These are phyloP conservation scores for Mucor lusitanicus DNA, from an alignment of 371 early-diverging fungal species.

Conservation along the genomic window DNA sequence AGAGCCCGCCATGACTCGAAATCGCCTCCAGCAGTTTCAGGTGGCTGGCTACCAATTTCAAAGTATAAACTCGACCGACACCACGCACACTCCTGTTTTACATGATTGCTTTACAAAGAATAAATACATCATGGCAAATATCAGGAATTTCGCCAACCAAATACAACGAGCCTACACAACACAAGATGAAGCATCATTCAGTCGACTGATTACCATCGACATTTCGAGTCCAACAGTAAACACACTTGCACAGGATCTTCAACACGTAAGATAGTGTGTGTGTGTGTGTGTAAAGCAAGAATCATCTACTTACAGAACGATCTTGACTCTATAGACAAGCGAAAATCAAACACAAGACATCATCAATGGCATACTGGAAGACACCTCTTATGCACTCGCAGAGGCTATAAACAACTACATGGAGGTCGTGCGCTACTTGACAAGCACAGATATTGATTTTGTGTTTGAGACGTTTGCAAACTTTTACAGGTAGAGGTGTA, in stretches of 20 bases:
- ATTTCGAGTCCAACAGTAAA: constrained; percentile 3
- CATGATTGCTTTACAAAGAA: background rate
- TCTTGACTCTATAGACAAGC: constrained; percentile 1
- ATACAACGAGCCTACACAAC: constrained; percentile 4
- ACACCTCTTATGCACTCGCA: constrained; percentile 18
- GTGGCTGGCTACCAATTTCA: no score
- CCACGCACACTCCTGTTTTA: background rate
- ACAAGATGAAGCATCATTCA: constrained; percentile 12
- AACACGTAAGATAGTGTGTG: constrained; percentile 17
- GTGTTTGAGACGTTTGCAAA: constrained; percentile 26
- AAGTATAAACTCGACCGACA: no score
- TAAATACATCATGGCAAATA: background rate
- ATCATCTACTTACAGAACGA: background rate
- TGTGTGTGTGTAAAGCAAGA: no score
- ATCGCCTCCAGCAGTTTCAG: no score
- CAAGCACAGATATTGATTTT: background rate
- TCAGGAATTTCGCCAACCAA: background rate
- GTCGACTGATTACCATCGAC: constrained; percentile 7
- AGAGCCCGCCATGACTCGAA: no score
- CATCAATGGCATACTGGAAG: constrained; percentile 14
- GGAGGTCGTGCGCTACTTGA: constrained; percentile 3
- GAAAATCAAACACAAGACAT: constrained; percentile 5
- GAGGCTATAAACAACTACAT: constrained; percentile 21
- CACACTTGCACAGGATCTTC: constrained; percentile 11
- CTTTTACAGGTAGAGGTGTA: constrained; percentile 32